Base-by-base conservation (phyloP, 257 asterid genomes). In the Nicotiana noctiflora region DNA sequence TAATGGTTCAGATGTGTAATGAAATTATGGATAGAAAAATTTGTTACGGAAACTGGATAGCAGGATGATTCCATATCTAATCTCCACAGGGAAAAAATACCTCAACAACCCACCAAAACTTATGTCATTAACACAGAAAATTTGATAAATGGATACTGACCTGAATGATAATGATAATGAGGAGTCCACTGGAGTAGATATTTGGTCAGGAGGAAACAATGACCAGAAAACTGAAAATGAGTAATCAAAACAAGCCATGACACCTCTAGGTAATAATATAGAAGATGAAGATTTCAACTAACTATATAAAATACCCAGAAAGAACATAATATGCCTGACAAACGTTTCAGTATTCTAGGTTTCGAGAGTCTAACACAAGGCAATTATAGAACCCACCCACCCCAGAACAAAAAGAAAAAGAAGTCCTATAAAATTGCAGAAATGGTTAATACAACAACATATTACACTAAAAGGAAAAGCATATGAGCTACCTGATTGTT, bases 81-180 rank as follows among this genome's bases (percentile, higher is more conserved):
- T 68, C 19, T 68, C 77, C 1, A 1, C 4, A 19, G 32, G 77
- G 17, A 17, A 67, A 61, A 2, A 34, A 14, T 23, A 52, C 77
- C 77, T 4, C 72, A 74, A 57, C 40, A 83, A 51, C 14, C 31
- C 55, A 75, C n/a, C 55, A 77, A 11, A 70, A 56, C n/a, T 4
- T 49, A 25, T 29, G 8, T 32, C 40, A 5, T 25, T 21, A 79
- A 61, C 81, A 15, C 55, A 40, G 2, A 66, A 13, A 62, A 79
- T 81, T 6, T 9, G 81, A 55, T 49, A 49, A 27, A 67, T 64
- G 10, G 65, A 81, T 61, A 51, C 83, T 66, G 78, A 93, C 98
- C 97, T 88, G 95, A 92, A 95, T 70, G 97, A 95, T 29, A 91
- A 86, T 57, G 99, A 91, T 19, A 93, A 90, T 37, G 99, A 92